Conservation (phyloP, 2,329 filamentous ascomycete genomes). For the Calonectria hawksworthii region DNA sequence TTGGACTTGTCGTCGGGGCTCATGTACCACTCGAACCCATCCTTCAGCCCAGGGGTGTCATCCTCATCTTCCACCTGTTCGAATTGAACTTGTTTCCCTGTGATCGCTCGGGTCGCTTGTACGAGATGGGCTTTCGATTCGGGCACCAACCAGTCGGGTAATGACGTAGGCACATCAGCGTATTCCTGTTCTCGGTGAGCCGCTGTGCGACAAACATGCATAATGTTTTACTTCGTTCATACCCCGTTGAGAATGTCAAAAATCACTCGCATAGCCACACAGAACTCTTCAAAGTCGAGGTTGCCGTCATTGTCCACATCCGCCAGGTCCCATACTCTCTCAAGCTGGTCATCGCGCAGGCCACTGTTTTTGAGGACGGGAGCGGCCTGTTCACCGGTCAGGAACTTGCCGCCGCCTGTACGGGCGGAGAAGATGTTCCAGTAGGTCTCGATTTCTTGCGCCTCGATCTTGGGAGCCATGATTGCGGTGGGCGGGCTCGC, state of each 20-base stretch:
- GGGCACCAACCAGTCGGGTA: constrained; percentile 97
- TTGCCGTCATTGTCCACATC: constrained; percentile 98
- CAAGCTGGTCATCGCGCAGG: constrained; percentile 82
- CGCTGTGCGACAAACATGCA: constrained; percentile 16
- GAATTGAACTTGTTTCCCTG: constrained; percentile 84
- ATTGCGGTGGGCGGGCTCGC: constrained; percentile 41
- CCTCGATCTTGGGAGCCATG: constrained; percentile 74
- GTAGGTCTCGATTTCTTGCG: constrained; percentile 74
- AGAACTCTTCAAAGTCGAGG: constrained; percentile 99
- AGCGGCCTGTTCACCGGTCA: constrained; percentile 73
- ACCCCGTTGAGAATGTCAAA: constrained; percentile 98
- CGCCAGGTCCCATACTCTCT: constrained; percentile 95
- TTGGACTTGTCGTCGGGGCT: constrained; percentile 89
- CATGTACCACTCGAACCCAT: constrained; percentile 99
- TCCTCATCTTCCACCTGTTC: constrained; percentile 87
- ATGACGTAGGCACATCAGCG: constrained; percentile 83
- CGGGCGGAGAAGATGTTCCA: constrained; percentile 75
- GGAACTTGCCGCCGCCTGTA: constrained; percentile 71
- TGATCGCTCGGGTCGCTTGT: constrained; percentile 84
- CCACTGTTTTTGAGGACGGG: constrained; percentile 76
- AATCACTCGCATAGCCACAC: constrained; percentile 97
- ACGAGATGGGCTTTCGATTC: constrained; percentile 95
- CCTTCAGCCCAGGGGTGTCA: constrained; percentile 87
- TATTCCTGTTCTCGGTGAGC: constrained; percentile 75
- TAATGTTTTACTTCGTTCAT: constrained; percentile 40